These are phyloP conservation scores for Chrysosporium keratinophilum DNA, from an alignment of 2,329 filamentous ascomycete species.

Conservation along the genomic window DNA sequence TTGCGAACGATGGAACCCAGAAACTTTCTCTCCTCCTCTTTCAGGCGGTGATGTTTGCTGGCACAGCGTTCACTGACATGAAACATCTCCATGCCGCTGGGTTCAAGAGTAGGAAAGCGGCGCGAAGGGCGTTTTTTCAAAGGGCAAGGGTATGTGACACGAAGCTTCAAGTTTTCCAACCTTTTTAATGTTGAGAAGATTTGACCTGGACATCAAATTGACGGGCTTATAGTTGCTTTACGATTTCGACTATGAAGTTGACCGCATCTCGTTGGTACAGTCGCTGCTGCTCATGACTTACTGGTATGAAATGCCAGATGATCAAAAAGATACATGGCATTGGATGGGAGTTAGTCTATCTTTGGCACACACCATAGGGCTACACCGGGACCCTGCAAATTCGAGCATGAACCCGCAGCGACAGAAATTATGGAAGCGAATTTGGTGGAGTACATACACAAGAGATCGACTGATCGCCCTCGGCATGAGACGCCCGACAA, in stretches of 20 bases:
- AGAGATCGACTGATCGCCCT: conserved; percentile 83
- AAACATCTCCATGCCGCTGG: conserved; percentile 65
- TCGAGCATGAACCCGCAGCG: conserved; percentile 63
- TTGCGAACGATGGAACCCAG: conserved; percentile 56
- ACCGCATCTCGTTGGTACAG: conserved; percentile 80
- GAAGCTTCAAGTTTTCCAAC: conserved; percentile 6
- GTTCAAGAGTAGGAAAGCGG: conserved; percentile 65
- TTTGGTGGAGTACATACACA: conserved; percentile 98
- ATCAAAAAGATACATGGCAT: conserved; percentile 96
- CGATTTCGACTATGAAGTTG: conserved; percentile 89
- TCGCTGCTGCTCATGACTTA: conserved; percentile 86
- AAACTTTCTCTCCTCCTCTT: conserved; percentile 78
- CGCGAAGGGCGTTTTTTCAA: conserved; percentile 79
- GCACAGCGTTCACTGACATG: conserved; percentile 77
- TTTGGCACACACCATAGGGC: conserved; percentile 81
- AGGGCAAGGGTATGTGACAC: conserved; percentile 60
- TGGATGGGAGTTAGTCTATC: conserved; percentile 97
- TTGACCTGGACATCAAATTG: neutral
- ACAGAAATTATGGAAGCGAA: conserved; percentile 81
- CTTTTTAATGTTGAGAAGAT: neutral
- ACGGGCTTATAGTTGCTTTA: conserved; percentile 58
- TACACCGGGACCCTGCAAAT: conserved; percentile 74
- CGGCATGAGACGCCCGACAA: conserved; percentile 83
- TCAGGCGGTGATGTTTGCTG: conserved; percentile 90
- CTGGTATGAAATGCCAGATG: conserved; percentile 94